A percentile compares a stretch with the other conserved stretches of the same genome.
Evolutionary conservation across 2,329 filamentous ascomycete species (phyloP).

Genomic region (Periconia sp.): DNA sequence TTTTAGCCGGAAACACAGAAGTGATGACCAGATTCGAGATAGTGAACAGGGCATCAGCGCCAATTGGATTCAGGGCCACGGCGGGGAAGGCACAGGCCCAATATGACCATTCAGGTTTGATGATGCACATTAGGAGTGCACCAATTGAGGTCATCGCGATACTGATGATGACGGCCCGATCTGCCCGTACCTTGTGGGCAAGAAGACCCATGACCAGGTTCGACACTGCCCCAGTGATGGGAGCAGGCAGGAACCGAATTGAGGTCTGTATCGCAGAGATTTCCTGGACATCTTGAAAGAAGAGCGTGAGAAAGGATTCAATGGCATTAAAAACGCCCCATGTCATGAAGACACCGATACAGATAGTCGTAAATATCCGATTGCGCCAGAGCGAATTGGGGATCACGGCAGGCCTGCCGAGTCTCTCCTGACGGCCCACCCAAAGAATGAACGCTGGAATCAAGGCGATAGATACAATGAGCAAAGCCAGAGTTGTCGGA

Average conservation of each 20-base stretch:
- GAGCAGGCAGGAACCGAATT: slow-evolving; percentile 52
- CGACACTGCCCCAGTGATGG: slow-evolving; percentile 46
- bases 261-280: slow-evolving; percentile 43
- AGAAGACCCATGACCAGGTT: slow-evolving; percentile 56
- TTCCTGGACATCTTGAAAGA: slow-evolving; percentile 51
- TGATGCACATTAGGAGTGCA: slow-evolving; percentile 55
- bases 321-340: slow-evolving; percentile 46
- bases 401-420: slow-evolving; percentile 61
- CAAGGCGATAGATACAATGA: slow-evolving; percentile 52
- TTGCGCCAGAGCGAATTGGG: slow-evolving; percentile 69
- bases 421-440: slow-evolving; percentile 57
- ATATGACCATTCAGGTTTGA: slow-evolving; percentile 54
- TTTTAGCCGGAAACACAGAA: slow-evolving; percentile 47
- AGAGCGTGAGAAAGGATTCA: slow-evolving; percentile 51
- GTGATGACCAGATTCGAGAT: slow-evolving; percentile 53
- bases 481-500: slow-evolving; percentile 52
- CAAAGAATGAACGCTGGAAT: slow-evolving; percentile 61
- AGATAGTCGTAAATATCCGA: slow-evolving; percentile 61
- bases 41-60: slow-evolving; percentile 53
- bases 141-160: slow-evolving; percentile 33
- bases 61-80: slow-evolving; percentile 51
- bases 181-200: slow-evolving; percentile 52
- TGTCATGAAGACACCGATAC: slow-evolving; percentile 51
- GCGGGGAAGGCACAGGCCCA: slow-evolving; percentile 55
- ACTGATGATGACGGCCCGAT: slow-evolving; percentile 49